Conservation (phyloP, 805 yeast species). For the Lachancea meyersii region DNA sequence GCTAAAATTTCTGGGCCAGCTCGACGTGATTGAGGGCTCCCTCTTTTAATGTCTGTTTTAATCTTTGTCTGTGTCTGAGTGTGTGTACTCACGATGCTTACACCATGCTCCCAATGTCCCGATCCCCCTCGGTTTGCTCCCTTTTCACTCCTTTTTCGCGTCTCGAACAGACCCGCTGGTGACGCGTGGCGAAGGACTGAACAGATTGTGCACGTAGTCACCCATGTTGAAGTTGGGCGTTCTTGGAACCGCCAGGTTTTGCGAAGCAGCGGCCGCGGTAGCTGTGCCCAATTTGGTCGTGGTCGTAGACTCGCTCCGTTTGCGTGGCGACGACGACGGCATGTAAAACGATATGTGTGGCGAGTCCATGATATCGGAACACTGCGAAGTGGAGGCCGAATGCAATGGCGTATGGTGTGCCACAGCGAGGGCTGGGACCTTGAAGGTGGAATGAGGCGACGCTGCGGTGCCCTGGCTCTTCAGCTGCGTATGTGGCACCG, state of each 20-base stretch:
- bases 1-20: not conserved
- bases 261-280: constrained; percentile 6
- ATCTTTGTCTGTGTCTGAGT: too few relatives aligned
- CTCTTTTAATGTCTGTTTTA: too few relatives aligned
- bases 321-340: constrained; percentile 9
- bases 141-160: constrained; percentile 6
- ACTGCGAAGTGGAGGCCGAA: not conserved
- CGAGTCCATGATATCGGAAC: constrained; percentile 25
- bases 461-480: constrained; percentile 13
- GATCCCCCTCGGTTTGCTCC: too few relatives aligned
- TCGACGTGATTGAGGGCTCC: too few relatives aligned
- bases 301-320: constrained; percentile 3
- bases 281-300: constrained; percentile 6
- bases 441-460: constrained; percentile 28
- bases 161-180: constrained; percentile 8
- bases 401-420: constrained; percentile 8
- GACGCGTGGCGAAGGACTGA: constrained; percentile 33
- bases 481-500: constrained; percentile 12
- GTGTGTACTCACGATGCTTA: too few relatives aligned
- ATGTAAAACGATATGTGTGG: constrained; percentile 17
- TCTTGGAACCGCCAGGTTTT: constrained; percentile 17
- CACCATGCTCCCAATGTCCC: too few relatives aligned
- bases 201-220: constrained; percentile 33
- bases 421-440: constrained; percentile 14
- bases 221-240: constrained; percentile 34